Base-by-base conservation (phyloP, 768 basidiomycete species). In the Podaxis mareebaensis region DNA sequence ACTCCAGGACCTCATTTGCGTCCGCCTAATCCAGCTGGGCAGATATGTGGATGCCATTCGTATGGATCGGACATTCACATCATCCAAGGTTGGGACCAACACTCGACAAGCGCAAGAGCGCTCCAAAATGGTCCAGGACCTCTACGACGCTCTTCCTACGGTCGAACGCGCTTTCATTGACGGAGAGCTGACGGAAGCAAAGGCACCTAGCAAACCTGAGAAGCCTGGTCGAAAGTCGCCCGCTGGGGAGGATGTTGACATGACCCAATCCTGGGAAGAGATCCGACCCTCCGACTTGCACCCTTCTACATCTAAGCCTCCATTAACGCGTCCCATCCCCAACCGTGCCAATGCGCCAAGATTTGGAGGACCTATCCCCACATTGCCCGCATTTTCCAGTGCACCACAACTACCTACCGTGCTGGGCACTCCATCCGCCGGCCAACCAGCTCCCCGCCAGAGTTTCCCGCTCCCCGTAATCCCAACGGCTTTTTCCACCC, bases 1-100 rank as follows among this genome's bases (percentile, higher is more conserved):
- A 13, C 72, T 94, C 0, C 92, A 92, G 71, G 90, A 94, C 65
- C 81, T 94, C n/a, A 80, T 91, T 30, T 91, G 89, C 64, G 84
- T 90, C 15, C 88, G 93, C 10, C 83, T 93, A 8, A 83, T 94
- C 38, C 88, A 92, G 69, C 81, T 79, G 2, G 92, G 91, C 3
- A 83, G 84, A 63, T 87, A 88, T 67, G 75, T 82, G 0, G 85
- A 86, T n/a, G 93, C 91, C 8, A 84, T 93, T 70, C 89, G 87
- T 75, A 79, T 91, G 48, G 91, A 94, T 72, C 83, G 85, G 55
- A 79, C 83, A 67, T 88, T 91, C 66, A 72, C 79, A 44, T 73
- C 79, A 10, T 70, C 76, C n/a, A 77, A 81, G 5, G 64, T 78
- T n/a, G 68, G 76, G 48, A 73, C 80, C 59, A 71, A 75, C 48